These are phyloP conservation scores for Ganoderma leucocontextum DNA, from an alignment of 1,284 basidiomycete species.

Conservation along the genomic window DNA sequence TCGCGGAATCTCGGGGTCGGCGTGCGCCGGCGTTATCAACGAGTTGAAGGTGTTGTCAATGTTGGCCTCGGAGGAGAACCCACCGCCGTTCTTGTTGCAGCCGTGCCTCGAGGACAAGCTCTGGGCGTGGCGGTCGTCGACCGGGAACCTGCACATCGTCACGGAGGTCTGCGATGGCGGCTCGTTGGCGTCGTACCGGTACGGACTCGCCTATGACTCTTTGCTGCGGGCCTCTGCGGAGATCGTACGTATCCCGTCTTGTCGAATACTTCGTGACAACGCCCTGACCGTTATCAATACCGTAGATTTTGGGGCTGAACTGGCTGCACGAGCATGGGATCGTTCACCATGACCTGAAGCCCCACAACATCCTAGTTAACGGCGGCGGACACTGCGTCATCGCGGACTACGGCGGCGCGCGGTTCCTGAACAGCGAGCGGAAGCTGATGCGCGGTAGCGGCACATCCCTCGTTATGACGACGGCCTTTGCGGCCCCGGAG, in stretches of 20 bases:
- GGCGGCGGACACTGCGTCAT: slow-evolving; percentile 70
- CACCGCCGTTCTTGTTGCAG: slow-evolving; percentile 33
- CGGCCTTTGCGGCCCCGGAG: slow-evolving; percentile 39
- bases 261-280: background rate
- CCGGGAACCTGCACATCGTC: slow-evolving; percentile 36
- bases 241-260: slow-evolving; percentile 29
- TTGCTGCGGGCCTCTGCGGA: slow-evolving; percentile 37
- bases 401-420: slow-evolving; percentile 63
- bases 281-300: background rate
- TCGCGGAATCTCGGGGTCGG: slow-evolving; percentile 18
- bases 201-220: slow-evolving; percentile 14
- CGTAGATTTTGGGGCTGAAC: slow-evolving; percentile 35
- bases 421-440: slow-evolving; percentile 23
- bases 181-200: slow-evolving; percentile 28
- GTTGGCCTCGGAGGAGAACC: slow-evolving; percentile 17
- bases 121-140: slow-evolving; percentile 38
- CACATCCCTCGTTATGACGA: slow-evolving; percentile 29
- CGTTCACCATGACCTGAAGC: slow-evolving; percentile 64
- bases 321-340: slow-evolving; percentile 38
- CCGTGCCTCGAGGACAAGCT: slow-evolving; percentile 24
- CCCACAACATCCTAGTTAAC: slow-evolving; percentile 73
- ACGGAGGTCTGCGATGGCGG: slow-evolving; percentile 38
- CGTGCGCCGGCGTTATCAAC: slow-evolving; percentile 34
- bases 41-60: slow-evolving; percentile 35
- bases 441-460: slow-evolving; percentile 14